Base-by-base conservation (phyloP, 208 protist species). In the Tritrichomonas musculus region DNA sequence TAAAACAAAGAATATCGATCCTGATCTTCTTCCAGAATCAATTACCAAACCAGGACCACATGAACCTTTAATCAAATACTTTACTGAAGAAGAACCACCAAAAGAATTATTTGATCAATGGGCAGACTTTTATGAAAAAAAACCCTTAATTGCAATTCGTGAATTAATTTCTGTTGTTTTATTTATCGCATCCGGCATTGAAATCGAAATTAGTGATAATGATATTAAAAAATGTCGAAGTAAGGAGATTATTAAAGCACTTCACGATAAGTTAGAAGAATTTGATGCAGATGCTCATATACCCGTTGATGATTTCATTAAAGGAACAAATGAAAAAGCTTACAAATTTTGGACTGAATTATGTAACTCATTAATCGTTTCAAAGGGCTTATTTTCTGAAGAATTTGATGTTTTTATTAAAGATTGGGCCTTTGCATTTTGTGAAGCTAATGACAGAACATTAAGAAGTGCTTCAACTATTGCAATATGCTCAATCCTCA, bases 331-430 rank as follows among this genome's bases (percentile, higher is more conserved):
- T 17, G 2, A 13, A 88, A 88, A 88, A 57, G 41, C 44, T 3
- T 47, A 39, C 39, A 27, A 27, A 39, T 88, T 88, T 30, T 88
- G 77, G 77, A 88, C 47, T 41, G 77, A 88, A 27, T 47, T 88
- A n/a, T 44, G 77, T 55, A 88, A 88, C 30, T 25, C 77, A 1
- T 88, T 88, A 57, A 50, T 88, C 57, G 77, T 88, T 13, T 88
- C n/a, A 20, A 88, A 88, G 57, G 77, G 77, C 17, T 47, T 88
- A 3, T 88, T 55, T 27, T 41, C 25, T 47, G 77, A 88, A 20
- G 77, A 25, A 33, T 88, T 88, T 88, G 77, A 88, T 39, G 57
- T 30, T 53, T 88, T 88, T 30, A n/a, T n/a, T n/a, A 88, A 88
- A 57, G 44, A 44, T 27, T 88, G 77, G 77, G 44, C 17, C 27